Percentiles rank a stretch among this genome's conserved stretches.
These are phyloP conservation scores for Irpex sp. DNA, from an alignment of 1,284 basidiomycete species.

Conservation along the genomic window DNA sequence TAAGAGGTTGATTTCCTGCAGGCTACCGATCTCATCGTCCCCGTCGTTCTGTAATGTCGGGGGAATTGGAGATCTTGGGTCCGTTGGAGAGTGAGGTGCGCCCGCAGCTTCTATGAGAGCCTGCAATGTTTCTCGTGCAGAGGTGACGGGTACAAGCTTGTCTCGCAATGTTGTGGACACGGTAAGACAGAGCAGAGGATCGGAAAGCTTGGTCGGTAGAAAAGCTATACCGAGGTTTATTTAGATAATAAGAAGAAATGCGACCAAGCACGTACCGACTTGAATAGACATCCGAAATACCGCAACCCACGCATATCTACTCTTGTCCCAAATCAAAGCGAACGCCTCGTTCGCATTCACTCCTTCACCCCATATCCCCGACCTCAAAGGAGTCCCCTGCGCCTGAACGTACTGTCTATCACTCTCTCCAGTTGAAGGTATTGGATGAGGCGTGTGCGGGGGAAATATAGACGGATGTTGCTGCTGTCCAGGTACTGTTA, in stretches of 20 bases:
- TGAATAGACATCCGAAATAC: conserved; percentile 72
- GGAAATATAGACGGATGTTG: conserved; percentile 66
- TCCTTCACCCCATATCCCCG: conserved; percentile 69
- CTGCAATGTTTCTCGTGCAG: conserved; percentile 51
- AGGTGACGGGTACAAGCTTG: conserved; percentile 51
- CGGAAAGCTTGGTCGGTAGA: conserved; percentile 61
- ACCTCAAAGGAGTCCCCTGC: conserved; percentile 71
- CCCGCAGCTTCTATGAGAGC: conserved; percentile 39
- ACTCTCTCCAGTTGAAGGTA: conserved; percentile 60
- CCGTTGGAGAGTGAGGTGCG: conserved; percentile 17
- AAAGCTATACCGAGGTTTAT: conserved; percentile 46
- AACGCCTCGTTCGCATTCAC: conserved; percentile 44
- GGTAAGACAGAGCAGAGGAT: conserved; percentile 80
- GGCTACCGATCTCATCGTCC: conserved; percentile 37
- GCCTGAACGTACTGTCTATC: conserved; percentile 73
- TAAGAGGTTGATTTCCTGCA: conserved; percentile 81
- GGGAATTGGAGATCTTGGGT: conserved; percentile 18
- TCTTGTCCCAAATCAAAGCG: conserved; percentile 57
- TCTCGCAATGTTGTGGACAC: conserved; percentile 78
- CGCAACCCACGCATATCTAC: conserved; percentile 64
- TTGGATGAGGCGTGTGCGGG: conserved; percentile 72
- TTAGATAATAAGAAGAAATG: not conserved
- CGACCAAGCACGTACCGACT: conserved; percentile 59
- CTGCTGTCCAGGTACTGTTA: conserved; percentile 3
- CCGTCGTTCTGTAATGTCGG: conserved; percentile 26